Conservation (phyloP, 176 grass and related monocot genomes). For the Cocos nucifera region DNA sequence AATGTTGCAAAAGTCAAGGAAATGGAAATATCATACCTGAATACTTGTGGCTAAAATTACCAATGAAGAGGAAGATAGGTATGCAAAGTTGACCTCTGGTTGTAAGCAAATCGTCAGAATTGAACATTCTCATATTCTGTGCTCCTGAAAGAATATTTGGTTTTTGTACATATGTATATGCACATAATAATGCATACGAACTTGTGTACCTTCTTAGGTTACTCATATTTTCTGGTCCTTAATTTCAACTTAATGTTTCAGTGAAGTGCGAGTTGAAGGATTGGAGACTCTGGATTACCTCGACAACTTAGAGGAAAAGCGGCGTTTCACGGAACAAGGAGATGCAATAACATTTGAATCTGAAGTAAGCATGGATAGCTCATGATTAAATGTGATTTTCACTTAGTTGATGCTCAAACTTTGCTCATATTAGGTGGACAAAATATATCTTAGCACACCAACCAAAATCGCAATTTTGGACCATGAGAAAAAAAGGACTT, state of each 20-base stretch:
- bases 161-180: too few relatives aligned
- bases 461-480: constrained; percentile 12
- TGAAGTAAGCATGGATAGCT: neutral
- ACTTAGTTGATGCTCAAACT: neutral
- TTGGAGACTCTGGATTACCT: constrained; percentile 13
- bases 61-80: too few relatives aligned
- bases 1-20: too few relatives aligned
- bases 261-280: constrained; percentile 17
- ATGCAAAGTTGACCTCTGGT: too few relatives aligned
- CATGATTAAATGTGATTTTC: neutral
- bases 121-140: too few relatives aligned
- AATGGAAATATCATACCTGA: too few relatives aligned
- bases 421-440: constrained; percentile 5
- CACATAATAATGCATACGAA: too few relatives aligned
- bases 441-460: constrained; percentile 8
- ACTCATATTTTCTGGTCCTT: neutral
- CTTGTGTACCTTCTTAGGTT: too few relatives aligned
- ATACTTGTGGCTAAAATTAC: too few relatives aligned
- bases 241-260: constrained; percentile 1
- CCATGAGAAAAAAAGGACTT: constrained; percentile 15
- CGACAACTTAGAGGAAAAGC: constrained; percentile 6
- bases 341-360: constrained; percentile 16
- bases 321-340: constrained; percentile 18
- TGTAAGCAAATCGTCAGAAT: too few relatives aligned
- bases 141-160: too few relatives aligned